A percentile compares a stretch with the other conserved stretches of the same genome.
Conservation (phyloP, 805 yeast species). For the Debaryomyces prosopidis region DNA sequence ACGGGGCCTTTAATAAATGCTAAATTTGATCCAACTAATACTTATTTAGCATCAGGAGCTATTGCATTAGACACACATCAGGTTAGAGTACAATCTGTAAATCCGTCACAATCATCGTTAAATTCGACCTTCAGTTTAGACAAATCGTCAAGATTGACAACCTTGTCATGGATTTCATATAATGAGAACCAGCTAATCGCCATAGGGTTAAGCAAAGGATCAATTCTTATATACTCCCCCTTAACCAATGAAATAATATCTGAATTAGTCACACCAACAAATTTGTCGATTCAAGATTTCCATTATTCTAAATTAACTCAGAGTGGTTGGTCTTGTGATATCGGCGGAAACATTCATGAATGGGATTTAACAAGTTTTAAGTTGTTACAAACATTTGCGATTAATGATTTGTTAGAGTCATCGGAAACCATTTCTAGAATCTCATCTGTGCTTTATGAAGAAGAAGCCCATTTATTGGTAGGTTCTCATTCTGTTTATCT, state of each 20-base stretch:
- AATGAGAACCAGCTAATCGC: slow-evolving; percentile 51
- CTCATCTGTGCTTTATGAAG: slow-evolving; percentile 26
- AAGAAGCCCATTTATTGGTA: slow-evolving; percentile 48
- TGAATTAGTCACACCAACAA: slow-evolving; percentile 48
- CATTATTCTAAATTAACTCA: slow-evolving; percentile 42
- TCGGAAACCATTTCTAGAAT: slow-evolving; percentile 34
- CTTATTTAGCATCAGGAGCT: slow-evolving; percentile 61
- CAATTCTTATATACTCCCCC: slow-evolving; percentile 67
- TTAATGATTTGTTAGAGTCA: slow-evolving; percentile 37
- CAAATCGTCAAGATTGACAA: slow-evolving; percentile 49
- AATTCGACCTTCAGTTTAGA: slow-evolving; percentile 54
- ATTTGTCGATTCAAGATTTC: slow-evolving; percentile 51
- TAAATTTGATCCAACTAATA: slow-evolving; percentile 63
- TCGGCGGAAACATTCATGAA: slow-evolving; percentile 56
- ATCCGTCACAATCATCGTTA: slow-evolving; percentile 41
- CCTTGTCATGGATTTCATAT: slow-evolving; percentile 52
- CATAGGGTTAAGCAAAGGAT: slow-evolving; percentile 66
- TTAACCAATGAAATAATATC: slow-evolving; percentile 55
- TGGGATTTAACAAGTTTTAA: slow-evolving; percentile 56
- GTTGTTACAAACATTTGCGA: slow-evolving; percentile 41
- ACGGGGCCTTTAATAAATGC: slow-evolving; percentile 38
- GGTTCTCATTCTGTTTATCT: slow-evolving; percentile 70
- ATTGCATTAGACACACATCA: slow-evolving; percentile 72
- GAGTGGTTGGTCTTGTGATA: slow-evolving; percentile 61
- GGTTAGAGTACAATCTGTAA: slow-evolving; percentile 58